These are phyloP conservation scores for Yamadazyma blattariae DNA, from an alignment of 1,139 yeast genomes.

Conservation along the genomic window DNA sequence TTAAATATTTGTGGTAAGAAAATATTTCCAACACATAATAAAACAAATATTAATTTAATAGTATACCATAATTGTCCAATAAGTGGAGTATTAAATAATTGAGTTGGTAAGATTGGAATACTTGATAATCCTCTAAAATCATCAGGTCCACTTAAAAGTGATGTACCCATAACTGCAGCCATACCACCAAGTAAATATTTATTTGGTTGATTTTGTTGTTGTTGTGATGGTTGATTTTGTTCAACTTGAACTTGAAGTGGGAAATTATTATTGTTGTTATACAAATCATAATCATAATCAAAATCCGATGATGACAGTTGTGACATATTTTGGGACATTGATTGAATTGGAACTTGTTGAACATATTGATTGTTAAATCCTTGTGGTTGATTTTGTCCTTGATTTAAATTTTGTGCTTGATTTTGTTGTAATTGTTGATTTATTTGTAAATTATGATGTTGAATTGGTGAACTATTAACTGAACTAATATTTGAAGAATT, in stretches of 20 bases:
- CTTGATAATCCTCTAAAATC: conserved; percentile 42
- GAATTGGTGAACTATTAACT: neutral
- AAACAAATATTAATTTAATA: conserved; percentile 23
- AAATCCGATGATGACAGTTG: conserved; percentile 1
- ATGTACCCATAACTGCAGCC: conserved; percentile 53
- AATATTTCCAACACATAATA: conserved; percentile 25
- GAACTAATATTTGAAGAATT: neutral
- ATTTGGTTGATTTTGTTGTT: conserved; percentile 15
- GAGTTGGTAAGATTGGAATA: conserved; percentile 28
- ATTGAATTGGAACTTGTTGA: conserved; percentile 1
- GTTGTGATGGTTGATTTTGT: conserved; percentile 7
- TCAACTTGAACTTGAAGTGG: conserved; percentile 2
- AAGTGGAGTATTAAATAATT: conserved; percentile 18
- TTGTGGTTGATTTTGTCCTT: conserved; percentile 3
- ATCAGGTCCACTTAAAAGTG: conserved; percentile 32
- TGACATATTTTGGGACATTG: conserved; percentile 5
- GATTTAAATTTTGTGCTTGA: conserved; percentile 1
- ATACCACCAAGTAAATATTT: conserved; percentile 53
- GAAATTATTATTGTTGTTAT: neutral
- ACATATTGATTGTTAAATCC: neutral
- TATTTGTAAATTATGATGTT: conserved; percentile 1
- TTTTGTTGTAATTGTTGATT: conserved; percentile 4
- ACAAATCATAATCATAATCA: neutral
- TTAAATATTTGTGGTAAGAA: conserved; percentile 21
- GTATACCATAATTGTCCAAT: conserved; percentile 24